Evolutionary conservation across 345 rosid genomes (phyloP), one percentile per base, ranked within the genome.

Genomic region (Ceriops decandra): DNA sequence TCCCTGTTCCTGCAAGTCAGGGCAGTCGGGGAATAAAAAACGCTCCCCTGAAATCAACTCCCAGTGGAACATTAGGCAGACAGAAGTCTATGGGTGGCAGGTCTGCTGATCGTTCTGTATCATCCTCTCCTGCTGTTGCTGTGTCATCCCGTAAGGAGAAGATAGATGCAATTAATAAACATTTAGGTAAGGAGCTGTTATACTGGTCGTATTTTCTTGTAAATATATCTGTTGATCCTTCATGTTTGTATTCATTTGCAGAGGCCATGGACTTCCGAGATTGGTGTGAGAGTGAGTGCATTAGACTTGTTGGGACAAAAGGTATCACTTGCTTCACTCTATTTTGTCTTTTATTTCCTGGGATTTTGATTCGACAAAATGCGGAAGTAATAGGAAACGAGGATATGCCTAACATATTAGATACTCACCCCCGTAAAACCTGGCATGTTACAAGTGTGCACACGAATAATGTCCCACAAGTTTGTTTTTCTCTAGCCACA

Each of bases 251-350:
- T 54, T 28, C 69, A 61, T 21, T 78, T 67, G 74, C 98, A 95
- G 99, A 91, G 87, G 96, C 98, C 42, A 86, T 76, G 86, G 95
- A 81, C 78, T 95, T 95, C 86, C 85, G 88, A 76, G 96, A 90
- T 80, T 95, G 99, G 99, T 95, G 99, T 68, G 85, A 87, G 75
- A 81, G 76, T 56, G 98, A 95, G 81, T 88, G 98, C 75, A 80
- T 68, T 59, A 88, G 98, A 84, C 96, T 95, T 67, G 73, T 92
- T 28, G 99, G 99, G 68, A 79, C 89, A 33, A 88, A 79, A 84
- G 99, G 99, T 91, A 84, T 63, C 30, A 38, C 68, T 61, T 60
- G 38, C 52, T 26, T 10, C 27, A 42, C 36, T 52, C 42, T 27
- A 20, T 20, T 1, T 63, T 68, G 26, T 24, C 31, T 24, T 24